Conservation (phyloP, 176 grass and related monocot species). For the Elymus sibiricus region DNA sequence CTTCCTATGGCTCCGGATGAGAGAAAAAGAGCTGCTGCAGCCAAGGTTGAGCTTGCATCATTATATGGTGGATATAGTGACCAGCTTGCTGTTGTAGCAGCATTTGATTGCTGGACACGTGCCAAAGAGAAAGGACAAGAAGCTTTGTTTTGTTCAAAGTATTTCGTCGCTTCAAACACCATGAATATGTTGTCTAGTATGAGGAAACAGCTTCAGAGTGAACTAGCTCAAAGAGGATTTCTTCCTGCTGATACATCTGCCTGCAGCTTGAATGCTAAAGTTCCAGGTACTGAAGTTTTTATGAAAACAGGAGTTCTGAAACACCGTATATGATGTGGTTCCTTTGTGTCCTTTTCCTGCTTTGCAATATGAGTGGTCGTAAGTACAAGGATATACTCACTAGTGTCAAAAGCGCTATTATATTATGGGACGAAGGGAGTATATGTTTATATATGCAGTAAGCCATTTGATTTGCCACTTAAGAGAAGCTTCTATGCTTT, state of each 20-base stretch:
- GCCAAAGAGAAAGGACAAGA: slow-evolving; percentile 84
- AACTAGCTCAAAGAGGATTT: slow-evolving; percentile 80
- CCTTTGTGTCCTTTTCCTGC: background rate
- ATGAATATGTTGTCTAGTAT: slow-evolving; percentile 87
- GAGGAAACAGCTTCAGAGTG: slow-evolving; percentile 82
- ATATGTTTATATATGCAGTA: background rate
- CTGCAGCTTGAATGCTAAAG: slow-evolving; percentile 82
- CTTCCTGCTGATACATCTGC: slow-evolving; percentile 69
- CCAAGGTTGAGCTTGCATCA: slow-evolving; percentile 85
- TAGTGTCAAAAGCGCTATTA: no score
- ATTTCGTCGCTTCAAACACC: slow-evolving; percentile 76
- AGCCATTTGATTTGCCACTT: background rate
- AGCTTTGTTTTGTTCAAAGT: slow-evolving; percentile 67
- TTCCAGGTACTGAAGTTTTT: slow-evolving; percentile 60
- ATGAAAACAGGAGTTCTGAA: background rate
- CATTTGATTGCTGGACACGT: slow-evolving; percentile 81
- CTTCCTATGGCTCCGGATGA: slow-evolving; percentile 64
- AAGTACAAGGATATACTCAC: background rate
- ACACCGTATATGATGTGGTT: background rate
- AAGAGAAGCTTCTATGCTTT: background rate
- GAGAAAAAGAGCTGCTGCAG: slow-evolving; percentile 56
- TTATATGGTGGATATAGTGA: slow-evolving; percentile 94
- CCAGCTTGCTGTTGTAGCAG: slow-evolving; percentile 84
- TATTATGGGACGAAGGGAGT: no score
- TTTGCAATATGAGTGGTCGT: background rate